A percentile compares a stretch with the other conserved stretches of the same genome.
phyloP scores from a whole-genome alignment of 2,329 filamentous ascomycete genomes.

The Chaetomiaceae sp. region DNA sequence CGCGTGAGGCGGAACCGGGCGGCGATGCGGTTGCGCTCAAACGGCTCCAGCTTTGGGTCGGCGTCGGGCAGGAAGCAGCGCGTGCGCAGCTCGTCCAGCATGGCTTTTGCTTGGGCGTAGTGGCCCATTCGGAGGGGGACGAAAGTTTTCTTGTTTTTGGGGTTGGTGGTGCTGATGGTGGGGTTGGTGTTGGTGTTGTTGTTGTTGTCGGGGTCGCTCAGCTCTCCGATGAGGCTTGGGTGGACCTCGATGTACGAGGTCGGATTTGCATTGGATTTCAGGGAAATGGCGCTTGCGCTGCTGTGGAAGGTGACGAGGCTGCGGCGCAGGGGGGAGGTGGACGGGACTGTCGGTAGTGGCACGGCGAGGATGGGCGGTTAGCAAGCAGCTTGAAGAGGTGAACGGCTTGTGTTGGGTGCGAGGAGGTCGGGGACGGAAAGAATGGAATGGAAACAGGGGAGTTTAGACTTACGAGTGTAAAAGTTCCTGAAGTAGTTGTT shows the following conservation, averaged over 20 bases:
- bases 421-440: too few relatives aligned
- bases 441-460: too few relatives aligned
- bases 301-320: neutral
- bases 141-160: too few relatives aligned
- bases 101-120: too few relatives aligned
- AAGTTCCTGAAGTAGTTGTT: conserved; percentile 8
- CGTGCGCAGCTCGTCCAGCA: neutral
- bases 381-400: too few relatives aligned
- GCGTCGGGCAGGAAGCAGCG: neutral
- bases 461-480: conserved; percentile 10
- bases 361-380: too few relatives aligned
- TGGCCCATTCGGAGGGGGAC: too few relatives aligned
- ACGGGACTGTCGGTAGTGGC: neutral
- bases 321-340: neutral
- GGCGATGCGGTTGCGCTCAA: neutral
- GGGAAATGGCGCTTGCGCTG: neutral
- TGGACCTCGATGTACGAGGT: neutral
- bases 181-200: neutral
- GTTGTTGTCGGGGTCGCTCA: neutral
- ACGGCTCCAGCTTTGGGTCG: too few relatives aligned
- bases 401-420: neutral
- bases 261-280: neutral
- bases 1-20: neutral
- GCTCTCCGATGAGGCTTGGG: neutral
- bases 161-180: neutral